Conservation (phyloP, 805 yeast species). For the Ogataea haglerorum region DNA sequence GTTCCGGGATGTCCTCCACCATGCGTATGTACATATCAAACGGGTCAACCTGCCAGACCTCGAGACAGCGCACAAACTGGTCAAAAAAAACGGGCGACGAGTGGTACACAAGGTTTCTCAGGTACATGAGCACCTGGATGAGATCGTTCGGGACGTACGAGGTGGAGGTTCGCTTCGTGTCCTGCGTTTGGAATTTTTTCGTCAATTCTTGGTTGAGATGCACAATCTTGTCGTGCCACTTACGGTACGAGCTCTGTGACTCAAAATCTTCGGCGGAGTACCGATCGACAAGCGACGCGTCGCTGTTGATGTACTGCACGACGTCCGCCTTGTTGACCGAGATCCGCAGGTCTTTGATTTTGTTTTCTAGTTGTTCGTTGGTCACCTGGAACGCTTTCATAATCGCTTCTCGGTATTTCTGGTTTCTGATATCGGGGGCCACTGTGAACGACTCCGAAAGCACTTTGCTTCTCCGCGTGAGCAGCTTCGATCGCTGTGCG, state of each 20-base stretch:
- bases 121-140: conserved; percentile 10
- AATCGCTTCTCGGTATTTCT: conserved; percentile 7
- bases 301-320: conserved; percentile 4
- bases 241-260: conserved; percentile 9
- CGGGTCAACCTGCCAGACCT: conserved; percentile 34
- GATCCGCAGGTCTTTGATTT: conserved; percentile 11
- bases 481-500: conserved; percentile 12
- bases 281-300: conserved; percentile 5
- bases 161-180: neutral
- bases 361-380: conserved; percentile 2
- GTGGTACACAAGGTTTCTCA: conserved; percentile 17
- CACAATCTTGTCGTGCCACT: conserved; percentile 11
- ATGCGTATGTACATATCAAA: conserved; percentile 21
- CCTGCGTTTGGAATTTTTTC: conserved; percentile 1
- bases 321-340: conserved; percentile 16
- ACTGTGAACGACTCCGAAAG: conserved; percentile 11
- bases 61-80: conserved; percentile 27
- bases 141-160: conserved; percentile 19
- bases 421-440: conserved; percentile 15
- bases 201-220: conserved; percentile 4
- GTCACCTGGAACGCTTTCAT: conserved; percentile 12
- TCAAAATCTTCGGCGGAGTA: conserved; percentile 15
- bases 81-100: conserved; percentile 24
- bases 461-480: conserved; percentile 10
- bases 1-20: conserved; percentile 13